These are phyloP conservation scores for Candida piceae DNA, from an alignment of 805 yeast genomes.

Conservation along the genomic window DNA sequence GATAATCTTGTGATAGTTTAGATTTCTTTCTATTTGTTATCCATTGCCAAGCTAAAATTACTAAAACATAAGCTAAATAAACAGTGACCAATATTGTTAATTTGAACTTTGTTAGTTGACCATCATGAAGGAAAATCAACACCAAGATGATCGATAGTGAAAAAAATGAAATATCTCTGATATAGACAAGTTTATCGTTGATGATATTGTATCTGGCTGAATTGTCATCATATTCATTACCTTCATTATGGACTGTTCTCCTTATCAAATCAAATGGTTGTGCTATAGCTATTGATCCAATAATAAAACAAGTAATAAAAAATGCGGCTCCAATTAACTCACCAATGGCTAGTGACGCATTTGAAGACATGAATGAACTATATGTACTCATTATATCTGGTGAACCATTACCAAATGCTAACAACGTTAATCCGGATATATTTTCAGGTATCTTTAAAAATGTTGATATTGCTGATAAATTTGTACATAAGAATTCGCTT, in stretches of 20 bases:
- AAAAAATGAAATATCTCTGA: conserved; percentile 64
- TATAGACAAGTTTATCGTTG: conserved; percentile 38
- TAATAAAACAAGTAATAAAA: conserved; percentile 72
- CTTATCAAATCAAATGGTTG: conserved; percentile 54
- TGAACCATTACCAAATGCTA: conserved; percentile 90
- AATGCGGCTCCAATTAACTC: conserved; percentile 90
- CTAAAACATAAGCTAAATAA: conserved; percentile 57
- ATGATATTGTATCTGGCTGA: conserved; percentile 16
- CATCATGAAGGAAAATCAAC: conserved; percentile 44
- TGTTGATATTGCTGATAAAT: conserved; percentile 63
- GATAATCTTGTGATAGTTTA: conserved; percentile 15
- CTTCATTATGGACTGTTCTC: neutral
- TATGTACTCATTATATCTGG: conserved; percentile 87
- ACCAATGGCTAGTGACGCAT: conserved; percentile 76
- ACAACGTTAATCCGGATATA: conserved; percentile 78
- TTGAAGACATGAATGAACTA: conserved; percentile 66
- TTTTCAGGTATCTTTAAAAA: conserved; percentile 67
- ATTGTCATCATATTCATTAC: conserved; percentile 6
- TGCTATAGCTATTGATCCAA: conserved; percentile 71
- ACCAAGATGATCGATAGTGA: conserved; percentile 45
- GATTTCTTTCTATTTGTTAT: conserved; percentile 10
- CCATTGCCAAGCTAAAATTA: conserved; percentile 43
- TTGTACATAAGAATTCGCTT: conserved; percentile 79
- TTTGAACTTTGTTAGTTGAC: conserved; percentile 46
- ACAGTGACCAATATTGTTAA: conserved; percentile 50